phyloP scores from a whole-genome alignment of 257 asterid genomes.

The Oldenlandia corymbosa region DNA sequence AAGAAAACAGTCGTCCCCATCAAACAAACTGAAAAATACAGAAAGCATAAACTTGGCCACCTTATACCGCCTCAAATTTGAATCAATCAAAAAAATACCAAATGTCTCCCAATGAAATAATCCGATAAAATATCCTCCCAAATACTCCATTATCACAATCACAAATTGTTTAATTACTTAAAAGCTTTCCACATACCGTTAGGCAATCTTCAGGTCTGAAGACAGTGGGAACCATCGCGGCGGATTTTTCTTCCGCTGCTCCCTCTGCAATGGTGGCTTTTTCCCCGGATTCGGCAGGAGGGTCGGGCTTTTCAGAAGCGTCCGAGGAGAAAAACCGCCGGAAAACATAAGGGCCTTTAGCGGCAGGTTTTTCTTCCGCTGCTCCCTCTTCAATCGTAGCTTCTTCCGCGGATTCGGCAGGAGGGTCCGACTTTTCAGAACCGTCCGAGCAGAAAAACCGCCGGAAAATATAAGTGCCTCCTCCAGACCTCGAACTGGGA shows the following conservation, averaged over 20 bases:
- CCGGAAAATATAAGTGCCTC: constrained; percentile 34
- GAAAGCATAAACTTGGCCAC: background rate
- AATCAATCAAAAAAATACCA: too few relatives aligned
- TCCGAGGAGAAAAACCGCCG: constrained; percentile 82
- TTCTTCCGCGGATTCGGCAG: constrained; percentile 36
- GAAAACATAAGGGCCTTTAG: constrained; percentile 29
- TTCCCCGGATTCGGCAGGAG: constrained; percentile 31
- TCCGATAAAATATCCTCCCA: background rate
- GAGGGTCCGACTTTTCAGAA: constrained; percentile 45
- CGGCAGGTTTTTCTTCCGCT: constrained; percentile 25
- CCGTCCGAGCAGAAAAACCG: constrained; percentile 86
- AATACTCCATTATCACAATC: background rate
- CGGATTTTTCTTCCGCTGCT: constrained; percentile 41
- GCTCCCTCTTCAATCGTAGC: constrained; percentile 38
- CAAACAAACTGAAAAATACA: too few relatives aligned
- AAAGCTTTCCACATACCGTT: constrained; percentile 34
- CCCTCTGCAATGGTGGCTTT: constrained; percentile 40
- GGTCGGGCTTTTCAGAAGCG: constrained; percentile 50
- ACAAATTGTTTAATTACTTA: background rate
- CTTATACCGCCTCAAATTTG: too few relatives aligned
- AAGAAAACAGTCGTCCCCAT: background rate
- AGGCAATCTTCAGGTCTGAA: constrained; percentile 87
- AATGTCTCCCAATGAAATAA: background rate
- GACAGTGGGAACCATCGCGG: constrained; percentile 73
- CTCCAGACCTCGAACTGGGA: constrained; percentile 18